Base-by-base conservation (phyloP, 2,329 filamentous ascomycete species). In the Trichoderma koningii region DNA sequence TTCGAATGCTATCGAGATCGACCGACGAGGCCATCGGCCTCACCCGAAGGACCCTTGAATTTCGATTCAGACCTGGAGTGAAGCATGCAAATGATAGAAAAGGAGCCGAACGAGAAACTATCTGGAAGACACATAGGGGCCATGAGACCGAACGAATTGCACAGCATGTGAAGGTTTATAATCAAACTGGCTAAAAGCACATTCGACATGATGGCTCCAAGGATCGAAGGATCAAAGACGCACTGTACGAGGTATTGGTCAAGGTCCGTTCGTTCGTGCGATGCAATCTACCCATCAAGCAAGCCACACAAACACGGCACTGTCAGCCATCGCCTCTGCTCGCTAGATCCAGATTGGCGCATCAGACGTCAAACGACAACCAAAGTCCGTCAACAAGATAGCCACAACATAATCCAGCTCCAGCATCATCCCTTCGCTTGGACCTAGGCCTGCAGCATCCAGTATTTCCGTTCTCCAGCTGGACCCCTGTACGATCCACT, bases 401-500 rank as follows among this genome's bases (percentile, higher is more conserved):
- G 28, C 28, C 19, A 21, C 17, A 26, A 44, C n/a, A 52, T 23
- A n/a, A 45, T 48, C 30, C 28, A 60, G 42, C 15, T 14, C 55
- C 45, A 28, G 17, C 42, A 47, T 15, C 17, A 14, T 38, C 34
- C 50, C 50, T 30, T 52, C 50, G 50, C 30, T 12, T n/a, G 50
- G 28, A 34, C 21, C 28, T 52, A 51, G 42, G 44, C 44, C 45
- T 42, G 23, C 41, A 56, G 41, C 26, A 12, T 38, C 3, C 34
- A 38, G 34, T 42, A 56, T 30, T 56, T 26, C 14, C 45, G 17
- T 41, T 52, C 30, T 23, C 23, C 55, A 45, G 41, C 55, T 34
- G 23, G 26, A 45, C 55, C 59, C 59, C 44, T 30, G 48, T 38
- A n/a, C 26, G 48, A 55, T 55, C 60, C 60, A 63, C 60, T 19